Percentiles rank a stretch among this genome's conserved stretches.
Evolutionary conservation across 331 rosid genomes (phyloP).

Genomic region (Acacia concinna): DNA sequence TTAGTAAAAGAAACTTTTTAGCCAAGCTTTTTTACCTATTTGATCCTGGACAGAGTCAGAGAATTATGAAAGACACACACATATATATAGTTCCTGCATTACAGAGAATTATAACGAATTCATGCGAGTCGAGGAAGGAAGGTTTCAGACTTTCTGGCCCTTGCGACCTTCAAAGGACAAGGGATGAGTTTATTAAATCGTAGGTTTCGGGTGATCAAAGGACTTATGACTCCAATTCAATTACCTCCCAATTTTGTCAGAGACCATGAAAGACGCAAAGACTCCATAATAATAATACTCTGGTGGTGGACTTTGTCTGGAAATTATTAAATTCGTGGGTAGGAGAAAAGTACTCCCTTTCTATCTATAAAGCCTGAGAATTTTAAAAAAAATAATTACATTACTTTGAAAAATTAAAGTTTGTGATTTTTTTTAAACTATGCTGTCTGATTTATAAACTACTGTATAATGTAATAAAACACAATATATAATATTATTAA

Average conservation of each 20-base stretch:
- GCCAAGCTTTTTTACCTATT: neutral
- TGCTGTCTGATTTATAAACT: too few relatives aligned
- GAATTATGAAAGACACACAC: neutral
- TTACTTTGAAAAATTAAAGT: too few relatives aligned
- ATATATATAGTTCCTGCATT: neutral
- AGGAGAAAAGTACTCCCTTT: neutral
- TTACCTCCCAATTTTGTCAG: neutral
- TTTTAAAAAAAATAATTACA: too few relatives aligned
- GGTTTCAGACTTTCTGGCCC: conserved; percentile 19
- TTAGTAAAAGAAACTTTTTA: neutral
- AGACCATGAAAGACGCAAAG: neutral
- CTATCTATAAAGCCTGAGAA: too few relatives aligned
- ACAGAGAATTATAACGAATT: neutral
- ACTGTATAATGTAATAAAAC: too few relatives aligned
- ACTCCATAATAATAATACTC: neutral
- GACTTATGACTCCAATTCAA: neutral
- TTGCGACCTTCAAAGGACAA: conserved; percentile 35
- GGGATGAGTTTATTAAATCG: neutral
- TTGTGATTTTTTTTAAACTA: too few relatives aligned
- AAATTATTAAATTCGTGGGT: neutral
- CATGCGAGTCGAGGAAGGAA: neutral
- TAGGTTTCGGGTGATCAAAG: neutral
- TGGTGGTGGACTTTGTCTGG: neutral
- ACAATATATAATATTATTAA: too few relatives aligned
- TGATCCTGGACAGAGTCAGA: neutral